Base-by-base conservation (phyloP, 1,284 basidiomycete genomes). In the Cerrena zonata region DNA sequence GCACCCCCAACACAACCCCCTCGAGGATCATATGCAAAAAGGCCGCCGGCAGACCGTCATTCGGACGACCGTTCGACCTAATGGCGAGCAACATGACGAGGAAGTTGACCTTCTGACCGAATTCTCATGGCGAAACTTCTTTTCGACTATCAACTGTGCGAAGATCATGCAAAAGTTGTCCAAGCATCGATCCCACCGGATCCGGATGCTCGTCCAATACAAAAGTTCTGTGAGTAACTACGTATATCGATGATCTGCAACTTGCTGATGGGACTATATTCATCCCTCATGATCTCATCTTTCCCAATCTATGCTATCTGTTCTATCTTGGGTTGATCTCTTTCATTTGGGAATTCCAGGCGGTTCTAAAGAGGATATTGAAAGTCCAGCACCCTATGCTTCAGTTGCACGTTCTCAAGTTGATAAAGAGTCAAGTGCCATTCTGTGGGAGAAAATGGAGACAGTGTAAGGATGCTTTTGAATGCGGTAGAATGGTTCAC, bases 401-500 rank as follows among this genome's bases (percentile, higher is more conserved):
- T 56, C 95, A 99, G 67, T 77, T 97, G 23, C 94, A 98, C 69
- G 85, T 95, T n/a, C 76, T 99, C 58, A 99, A 99, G 72, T 76
- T 99, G 53, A 93, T 99, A 74, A 99, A 99, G 77, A 94, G 91
- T 58, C 96, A 99, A 78, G 94, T 99, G 22, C 96, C 96, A 0
- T 98, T 94, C 67, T 97, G 93, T 64, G 96, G 96, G 12, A 80
- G 95, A 43, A 98, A 98, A 72, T 99, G 96, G 96, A 78, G 95
- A 46, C 94, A 97, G 73, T 89, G 94, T 94, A 68, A 64, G 82
- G 41, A 42, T 42, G n/a, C n/a, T n/a, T n/a, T n/a, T n/a, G n/a
- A n/a, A n/a, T n/a, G n/a, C n/a, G n/a, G n/a, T n/a, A n/a, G n/a
- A n/a, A n/a, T n/a, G 41, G 22, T 42, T 42, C 41, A 13, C 41